Percentiles rank a stretch among this genome's conserved stretches.
phyloP scores from a whole-genome alignment of 169 alveolate genomes.

The Cryptosporidium bovis region DNA sequence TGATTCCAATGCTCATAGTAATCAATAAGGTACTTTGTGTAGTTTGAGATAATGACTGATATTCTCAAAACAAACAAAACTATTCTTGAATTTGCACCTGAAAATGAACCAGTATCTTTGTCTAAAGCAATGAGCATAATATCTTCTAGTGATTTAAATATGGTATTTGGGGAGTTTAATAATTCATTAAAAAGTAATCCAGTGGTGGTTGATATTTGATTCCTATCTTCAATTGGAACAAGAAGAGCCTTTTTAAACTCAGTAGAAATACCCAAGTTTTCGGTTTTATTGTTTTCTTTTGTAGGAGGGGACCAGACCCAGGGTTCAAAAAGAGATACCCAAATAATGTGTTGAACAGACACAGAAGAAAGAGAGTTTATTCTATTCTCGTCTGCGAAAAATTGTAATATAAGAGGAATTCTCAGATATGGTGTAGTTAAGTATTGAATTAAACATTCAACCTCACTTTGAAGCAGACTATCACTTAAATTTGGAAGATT shows the following conservation, averaged over 20 bases:
- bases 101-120: constrained; percentile 76
- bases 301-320: constrained; percentile 59
- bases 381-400: constrained; percentile 83
- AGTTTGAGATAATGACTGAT: constrained; percentile 45
- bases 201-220: constrained; percentile 77
- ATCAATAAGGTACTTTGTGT: constrained; percentile 65
- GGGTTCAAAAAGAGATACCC: constrained; percentile 85
- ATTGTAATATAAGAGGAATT: constrained; percentile 85
- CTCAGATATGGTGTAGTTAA: constrained; percentile 87
- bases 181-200: constrained; percentile 86
- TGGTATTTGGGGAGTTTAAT: constrained; percentile 75
- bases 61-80: constrained; percentile 74
- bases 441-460: constrained; percentile 85
- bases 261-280: not conserved
- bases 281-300: not conserved
- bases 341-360: constrained; percentile 84
- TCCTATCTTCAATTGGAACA: constrained; percentile 29
- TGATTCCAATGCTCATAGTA: constrained; percentile 62
- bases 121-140: constrained; percentile 76
- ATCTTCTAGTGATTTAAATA: constrained; percentile 69
- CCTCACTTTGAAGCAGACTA: constrained; percentile 82
- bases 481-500: constrained; percentile 82
- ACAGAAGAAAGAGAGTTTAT: constrained; percentile 79
- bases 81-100: constrained; percentile 44
- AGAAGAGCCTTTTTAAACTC: not conserved